Base-by-base conservation (phyloP, 768 basidiomycete genomes). In the Lenzites betulinus region DNA sequence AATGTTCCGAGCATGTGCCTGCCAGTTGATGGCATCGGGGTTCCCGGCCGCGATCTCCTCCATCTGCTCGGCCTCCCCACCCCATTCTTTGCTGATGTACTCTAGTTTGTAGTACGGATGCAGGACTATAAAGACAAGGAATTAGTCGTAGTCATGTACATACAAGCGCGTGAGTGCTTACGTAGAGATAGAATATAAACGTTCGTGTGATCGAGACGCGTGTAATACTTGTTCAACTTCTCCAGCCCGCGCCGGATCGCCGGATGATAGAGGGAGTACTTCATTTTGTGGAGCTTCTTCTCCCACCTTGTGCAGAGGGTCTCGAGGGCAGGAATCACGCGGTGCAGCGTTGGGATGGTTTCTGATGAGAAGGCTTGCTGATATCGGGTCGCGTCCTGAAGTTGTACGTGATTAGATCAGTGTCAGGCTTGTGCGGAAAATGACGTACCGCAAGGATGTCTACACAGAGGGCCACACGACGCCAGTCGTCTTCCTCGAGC, bases 231-330 rank as follows among this genome's bases (percentile, higher is more conserved):
- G 42, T 9, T 20, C 2, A 43, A 9, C n/a, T 43, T 43, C 16
- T 3, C n/a, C 2, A 43, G 9, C 3, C 42, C 42, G 7, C n/a
- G 42, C 42, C 22, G 2, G 9, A 43, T 18, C 3, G 42, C 42
- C 9, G 7, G 4, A 7, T 67, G 52, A 57, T 67, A 76, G 42
- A 65, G 7, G 0, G 9, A 1, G 26, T 58, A 76, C 2, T 33
- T 15, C 0, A 23, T 23, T 5, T 64, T 9, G 0, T 57, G 7
- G 1, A 3, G 20, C 59, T 73, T 75, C 15, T 41, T 57, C 20
- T 73, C 72, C 73, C 71, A 75, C 1, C 64, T 59, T 0, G 68
- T 64, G 11, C 64, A 70, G 0, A 76, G 66, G 1, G 67, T 60
- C 42, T 76, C 70, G 7, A 76, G 41, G 0, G 67, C 64, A 3